Evolutionary conservation across 2,329 filamentous ascomycete species (phyloP), one percentile per base, ranked within the genome.

Genomic region (Fusarium sterilihyphosum): DNA sequence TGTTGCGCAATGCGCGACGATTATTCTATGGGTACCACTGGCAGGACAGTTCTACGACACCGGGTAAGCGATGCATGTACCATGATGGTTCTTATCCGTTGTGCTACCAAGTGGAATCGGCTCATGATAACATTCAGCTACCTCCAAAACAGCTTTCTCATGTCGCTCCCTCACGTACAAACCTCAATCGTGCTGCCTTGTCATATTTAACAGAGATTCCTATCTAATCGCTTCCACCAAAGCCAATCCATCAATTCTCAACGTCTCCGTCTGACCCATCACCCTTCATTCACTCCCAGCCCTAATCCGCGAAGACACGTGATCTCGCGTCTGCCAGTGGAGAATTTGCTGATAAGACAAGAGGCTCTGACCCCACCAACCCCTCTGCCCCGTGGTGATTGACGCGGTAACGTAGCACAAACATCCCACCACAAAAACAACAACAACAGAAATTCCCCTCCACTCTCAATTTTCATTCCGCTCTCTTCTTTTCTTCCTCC

Each of bases 141-240:
- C 35, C 17, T 37, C 6, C 3, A 11, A 17, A 10, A 14, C 6
- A 43, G n/a, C n/a, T 4, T 44, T 11, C n/a, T 17, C n/a, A 24
- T 24, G 5, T 11, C 3, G 0, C 41, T 43, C 5, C n/a, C 14
- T 24, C n/a, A 17, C 5, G 7, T 16, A 24, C 3, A 24, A 44
- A 6, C 10, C 6, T 17, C 0, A 43, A 1, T 6, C 6, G 1
- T 11, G 3, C 6, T 24, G 41, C 14, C 8, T 44, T 7, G 3
- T 17, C 0, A 1, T 24, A 9, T 24, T 17, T 6, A 11, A 11
- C 6, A 44, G 0, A 44, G 14, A 0, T 3, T 0, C 4, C 9
- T 16, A 5, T 10, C 5, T 8, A 6, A n/a, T 2, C 5, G 3
- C 5, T n/a, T 9, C 13, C 6, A 16, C 12, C 9, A 0, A 43